Percentiles rank a stretch among this genome's conserved stretches.
phyloP scores from a whole-genome alignment of 352 stramenopile genomes.

The Thalassiosira allenii region DNA sequence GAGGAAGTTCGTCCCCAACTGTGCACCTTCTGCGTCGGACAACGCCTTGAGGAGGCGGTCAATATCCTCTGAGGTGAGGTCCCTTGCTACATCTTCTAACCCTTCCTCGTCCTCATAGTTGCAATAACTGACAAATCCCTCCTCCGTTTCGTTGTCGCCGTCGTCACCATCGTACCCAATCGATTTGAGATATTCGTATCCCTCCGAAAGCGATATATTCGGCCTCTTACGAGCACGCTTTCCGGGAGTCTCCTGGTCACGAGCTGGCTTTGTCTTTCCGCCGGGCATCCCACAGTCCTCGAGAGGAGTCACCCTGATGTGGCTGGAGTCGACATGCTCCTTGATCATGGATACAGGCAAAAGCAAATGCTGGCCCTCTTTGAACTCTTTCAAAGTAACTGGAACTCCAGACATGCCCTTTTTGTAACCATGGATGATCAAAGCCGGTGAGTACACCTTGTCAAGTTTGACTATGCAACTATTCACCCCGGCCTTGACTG shows the following conservation, averaged over 20 bases:
- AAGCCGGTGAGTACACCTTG: conserved; percentile 31
- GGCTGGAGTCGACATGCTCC: conserved; percentile 9
- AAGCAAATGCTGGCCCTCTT: conserved; percentile 3
- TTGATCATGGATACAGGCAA: conserved; percentile 19
- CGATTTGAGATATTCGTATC: neutral
- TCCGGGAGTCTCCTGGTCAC: neutral
- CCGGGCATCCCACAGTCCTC: too few relatives aligned
- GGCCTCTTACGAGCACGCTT: neutral
- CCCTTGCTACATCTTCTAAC: conserved; percentile 7
- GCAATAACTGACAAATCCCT: conserved; percentile 5
- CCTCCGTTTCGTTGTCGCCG: conserved; percentile 12
- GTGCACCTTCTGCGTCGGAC: conserved; percentile 7
- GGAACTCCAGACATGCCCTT: neutral
- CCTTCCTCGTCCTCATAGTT: conserved; percentile 18
- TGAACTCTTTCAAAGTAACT: neutral
- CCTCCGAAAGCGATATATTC: neutral
- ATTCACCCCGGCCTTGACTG: neutral
- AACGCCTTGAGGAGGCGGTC: conserved; percentile 6
- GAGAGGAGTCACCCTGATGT: neutral
- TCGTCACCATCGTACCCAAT: conserved; percentile 11
- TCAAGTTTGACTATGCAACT: conserved; percentile 23
- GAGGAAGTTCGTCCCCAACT: conserved; percentile 1
- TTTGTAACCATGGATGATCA: conserved; percentile 24
- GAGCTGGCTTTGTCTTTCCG: neutral
- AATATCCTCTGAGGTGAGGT: conserved; percentile 41